Conservation (phyloP, 2,329 filamentous ascomycete genomes). For the Sporothrix globosa region DNA sequence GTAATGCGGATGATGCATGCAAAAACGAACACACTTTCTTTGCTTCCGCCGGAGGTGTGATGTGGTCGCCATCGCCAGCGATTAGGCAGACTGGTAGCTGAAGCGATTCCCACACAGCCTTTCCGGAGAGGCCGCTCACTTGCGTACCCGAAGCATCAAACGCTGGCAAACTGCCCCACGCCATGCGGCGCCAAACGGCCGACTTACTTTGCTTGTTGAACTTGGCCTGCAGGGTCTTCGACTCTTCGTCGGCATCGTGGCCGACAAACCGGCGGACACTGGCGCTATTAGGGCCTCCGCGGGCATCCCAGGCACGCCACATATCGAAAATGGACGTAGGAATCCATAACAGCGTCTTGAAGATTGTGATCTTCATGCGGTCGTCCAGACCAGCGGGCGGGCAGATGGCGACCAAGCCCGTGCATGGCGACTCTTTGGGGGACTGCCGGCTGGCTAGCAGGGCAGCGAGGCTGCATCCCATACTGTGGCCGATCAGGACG, state of each 20-base stretch:
- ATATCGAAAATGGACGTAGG: slow-evolving; percentile 75
- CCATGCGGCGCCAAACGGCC: slow-evolving; percentile 80
- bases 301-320: slow-evolving; percentile 75
- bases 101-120: slow-evolving; percentile 72
- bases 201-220: slow-evolving; percentile 86
- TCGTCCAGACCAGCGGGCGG: slow-evolving; percentile 69
- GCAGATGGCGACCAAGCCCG: slow-evolving; percentile 77
- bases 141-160: slow-evolving; percentile 56
- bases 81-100: slow-evolving; percentile 76
- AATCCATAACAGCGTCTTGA: slow-evolving; percentile 65
- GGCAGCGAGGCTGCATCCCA: slow-evolving; percentile 80
- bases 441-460: slow-evolving; percentile 61
- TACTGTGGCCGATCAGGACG: slow-evolving; percentile 83
- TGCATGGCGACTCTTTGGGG: slow-evolving; percentile 51
- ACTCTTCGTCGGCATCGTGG: slow-evolving; percentile 63
- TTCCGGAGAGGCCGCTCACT: slow-evolving; percentile 68
- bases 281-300: slow-evolving; percentile 74
- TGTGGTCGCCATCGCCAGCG: slow-evolving; percentile 72
- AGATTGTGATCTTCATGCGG: slow-evolving; percentile 53
- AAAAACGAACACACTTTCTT: slow-evolving; percentile 43
- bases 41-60: slow-evolving; percentile 56
- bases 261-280: slow-evolving; percentile 82
- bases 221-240: slow-evolving; percentile 67
- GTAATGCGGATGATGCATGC: background rate
- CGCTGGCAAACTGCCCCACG: slow-evolving; percentile 68